These are phyloP conservation scores for Eruca vesicaria DNA, from an alignment of 441 rosid genomes.

Conservation along the genomic window DNA sequence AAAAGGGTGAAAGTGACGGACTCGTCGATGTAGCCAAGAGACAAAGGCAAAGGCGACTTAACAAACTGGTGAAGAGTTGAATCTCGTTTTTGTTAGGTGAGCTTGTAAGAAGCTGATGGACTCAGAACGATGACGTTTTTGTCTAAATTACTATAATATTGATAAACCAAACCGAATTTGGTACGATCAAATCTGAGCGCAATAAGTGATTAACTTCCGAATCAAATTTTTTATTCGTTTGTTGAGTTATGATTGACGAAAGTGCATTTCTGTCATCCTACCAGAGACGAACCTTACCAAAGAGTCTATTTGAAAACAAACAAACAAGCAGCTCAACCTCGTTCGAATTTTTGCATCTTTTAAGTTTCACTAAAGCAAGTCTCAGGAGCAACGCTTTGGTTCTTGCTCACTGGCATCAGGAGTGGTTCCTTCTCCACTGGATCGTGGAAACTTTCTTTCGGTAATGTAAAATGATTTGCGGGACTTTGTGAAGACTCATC, in stretches of 20 bases:
- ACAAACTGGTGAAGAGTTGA: slow-evolving; percentile 15
- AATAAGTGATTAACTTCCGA: neutral
- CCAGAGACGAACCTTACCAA: no score
- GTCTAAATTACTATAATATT: neutral
- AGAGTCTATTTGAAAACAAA: no score
- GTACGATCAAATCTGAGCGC: neutral
- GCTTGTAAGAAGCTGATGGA: neutral
- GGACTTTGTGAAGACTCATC: no score
- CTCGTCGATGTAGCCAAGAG: slow-evolving; percentile 16
- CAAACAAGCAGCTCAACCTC: no score
- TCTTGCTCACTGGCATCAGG: no score
- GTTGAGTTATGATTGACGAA: neutral
- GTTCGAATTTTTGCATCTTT: no score
- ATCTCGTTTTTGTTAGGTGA: slow-evolving; percentile 5
- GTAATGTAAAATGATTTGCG: no score
- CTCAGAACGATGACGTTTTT: neutral
- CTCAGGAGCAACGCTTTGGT: no score
- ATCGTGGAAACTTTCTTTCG: no score
- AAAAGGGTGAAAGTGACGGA: slow-evolving; percentile 9
- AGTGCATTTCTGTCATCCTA: neutral
- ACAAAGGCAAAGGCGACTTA: slow-evolving; percentile 3
- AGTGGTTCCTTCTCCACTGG: no score
- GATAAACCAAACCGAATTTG: neutral
- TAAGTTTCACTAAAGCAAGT: no score
- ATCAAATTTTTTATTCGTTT: neutral